phyloP scores from a whole-genome alignment of 805 yeast species.

The Metschnikowia aberdeeniae region DNA sequence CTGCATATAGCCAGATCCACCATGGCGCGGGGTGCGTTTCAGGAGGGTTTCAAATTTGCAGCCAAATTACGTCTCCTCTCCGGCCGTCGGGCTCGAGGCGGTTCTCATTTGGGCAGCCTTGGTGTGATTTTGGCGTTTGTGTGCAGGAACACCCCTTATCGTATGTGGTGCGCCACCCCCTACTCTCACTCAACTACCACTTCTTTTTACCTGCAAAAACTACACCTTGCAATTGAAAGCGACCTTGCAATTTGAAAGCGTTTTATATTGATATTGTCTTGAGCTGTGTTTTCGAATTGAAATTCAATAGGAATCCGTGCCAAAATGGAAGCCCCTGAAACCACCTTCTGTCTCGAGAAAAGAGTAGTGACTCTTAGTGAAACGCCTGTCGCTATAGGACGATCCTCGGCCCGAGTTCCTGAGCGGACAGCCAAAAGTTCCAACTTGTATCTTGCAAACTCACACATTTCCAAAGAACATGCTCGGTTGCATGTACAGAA shows the following conservation, averaged over 20 bases:
- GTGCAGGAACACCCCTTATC: constrained; percentile 1
- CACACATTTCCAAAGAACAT: constrained; percentile 38
- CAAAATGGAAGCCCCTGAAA: neutral
- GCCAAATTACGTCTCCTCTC: no score
- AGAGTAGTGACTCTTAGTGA: constrained; percentile 6
- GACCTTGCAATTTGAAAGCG: no score
- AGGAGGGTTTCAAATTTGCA: no score
- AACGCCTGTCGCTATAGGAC: constrained; percentile 13
- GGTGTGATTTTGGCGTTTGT: neutral
- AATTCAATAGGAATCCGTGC: neutral
- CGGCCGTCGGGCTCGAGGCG: no score
- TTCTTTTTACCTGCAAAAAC: neutral
- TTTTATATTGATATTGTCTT: no score
- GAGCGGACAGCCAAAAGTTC: constrained; percentile 22
- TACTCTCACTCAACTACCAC: neutral
- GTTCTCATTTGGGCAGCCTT: no score
- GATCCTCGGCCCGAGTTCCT: constrained; percentile 32
- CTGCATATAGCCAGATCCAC: no score
- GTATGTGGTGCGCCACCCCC: constrained; percentile 1
- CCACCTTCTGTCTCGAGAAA: neutral
- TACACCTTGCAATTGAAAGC: no score
- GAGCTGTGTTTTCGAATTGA: neutral
- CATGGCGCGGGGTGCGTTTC: no score
- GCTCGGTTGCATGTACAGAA: constrained; percentile 23
- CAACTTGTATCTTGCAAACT: constrained; percentile 31